Conservation (phyloP, 2,329 filamentous ascomycete genomes). For the Fusarium sublunatum region DNA sequence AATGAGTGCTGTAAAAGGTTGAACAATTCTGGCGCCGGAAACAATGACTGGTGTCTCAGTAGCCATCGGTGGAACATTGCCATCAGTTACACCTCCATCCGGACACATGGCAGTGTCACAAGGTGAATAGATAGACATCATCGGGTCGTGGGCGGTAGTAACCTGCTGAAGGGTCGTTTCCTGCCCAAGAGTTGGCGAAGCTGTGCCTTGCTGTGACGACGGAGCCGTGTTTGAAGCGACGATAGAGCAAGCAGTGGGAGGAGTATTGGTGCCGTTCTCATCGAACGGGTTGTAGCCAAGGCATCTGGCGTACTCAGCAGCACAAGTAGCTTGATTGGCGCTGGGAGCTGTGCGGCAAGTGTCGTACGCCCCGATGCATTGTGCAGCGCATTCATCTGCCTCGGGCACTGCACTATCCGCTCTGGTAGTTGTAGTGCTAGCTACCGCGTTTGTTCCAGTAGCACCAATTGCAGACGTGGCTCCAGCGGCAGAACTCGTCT, state of each 20-base stretch:
- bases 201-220: background rate
- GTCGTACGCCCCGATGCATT: conserved; percentile 3
- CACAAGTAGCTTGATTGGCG: conserved; percentile 15
- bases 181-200: background rate
- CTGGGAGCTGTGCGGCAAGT: background rate
- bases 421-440: background rate
- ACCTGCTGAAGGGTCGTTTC: background rate
- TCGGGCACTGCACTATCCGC: background rate
- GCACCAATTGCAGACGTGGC: background rate
- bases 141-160: background rate
- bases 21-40: background rate
- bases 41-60: conserved; percentile 4
- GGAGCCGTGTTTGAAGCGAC: background rate
- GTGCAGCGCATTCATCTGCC: conserved; percentile 10
- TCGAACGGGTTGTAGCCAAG: conserved; percentile 19
- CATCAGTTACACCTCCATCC: background rate
- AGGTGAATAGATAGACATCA: background rate
- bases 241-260: conserved; percentile 11
- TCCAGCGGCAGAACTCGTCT: background rate
- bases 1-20: background rate
- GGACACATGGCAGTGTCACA: background rate
- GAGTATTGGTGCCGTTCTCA: conserved; percentile 3
- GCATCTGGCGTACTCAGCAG: conserved; percentile 6
- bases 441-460: accelerated
- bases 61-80: background rate